phyloP scores from a whole-genome alignment of 768 basidiomycete species.

The Polyporus arcularius region DNA sequence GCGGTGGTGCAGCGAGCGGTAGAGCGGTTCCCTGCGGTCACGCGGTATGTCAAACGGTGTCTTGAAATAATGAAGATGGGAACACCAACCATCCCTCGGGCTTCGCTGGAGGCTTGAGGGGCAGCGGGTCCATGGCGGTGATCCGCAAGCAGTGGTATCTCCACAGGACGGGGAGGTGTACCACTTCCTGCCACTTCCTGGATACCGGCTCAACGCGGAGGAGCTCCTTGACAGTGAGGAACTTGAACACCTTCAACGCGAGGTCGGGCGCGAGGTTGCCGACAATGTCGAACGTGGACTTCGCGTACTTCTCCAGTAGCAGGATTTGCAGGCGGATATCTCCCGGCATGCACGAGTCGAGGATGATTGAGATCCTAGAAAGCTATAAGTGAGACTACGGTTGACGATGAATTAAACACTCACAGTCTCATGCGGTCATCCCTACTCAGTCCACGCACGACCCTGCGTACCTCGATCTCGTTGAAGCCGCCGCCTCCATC shows the following conservation, averaged over 20 bases:
- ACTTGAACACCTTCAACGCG: constrained; percentile 61
- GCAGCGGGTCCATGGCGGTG: constrained; percentile 71
- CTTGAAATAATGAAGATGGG: neutral
- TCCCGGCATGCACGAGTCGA: constrained; percentile 77
- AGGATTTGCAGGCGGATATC: constrained; percentile 85
- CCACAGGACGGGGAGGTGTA: constrained; percentile 74
- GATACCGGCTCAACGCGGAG: constrained; percentile 58
- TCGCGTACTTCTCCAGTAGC: constrained; percentile 80
- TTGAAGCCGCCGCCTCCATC: constrained; percentile 58
- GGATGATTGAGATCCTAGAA: constrained; percentile 57
- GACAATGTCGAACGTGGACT: constrained; percentile 81
- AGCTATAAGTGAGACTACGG: neutral
- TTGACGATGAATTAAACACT: constrained; percentile 35
- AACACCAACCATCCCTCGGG: constrained; percentile 71
- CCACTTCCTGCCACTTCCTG: constrained; percentile 45
- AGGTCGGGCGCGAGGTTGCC: constrained; percentile 69
- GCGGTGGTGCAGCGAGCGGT: constrained; percentile 79
- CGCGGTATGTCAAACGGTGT: neutral
- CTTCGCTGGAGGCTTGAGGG: constrained; percentile 57
- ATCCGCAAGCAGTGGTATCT: constrained; percentile 71
- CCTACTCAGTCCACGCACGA: constrained; percentile 57
- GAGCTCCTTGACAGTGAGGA: constrained; percentile 60
- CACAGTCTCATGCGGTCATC: constrained; percentile 77
- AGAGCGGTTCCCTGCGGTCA: constrained; percentile 59
- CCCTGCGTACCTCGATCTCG: constrained; percentile 69